Base-by-base conservation (phyloP, 768 basidiomycete species). In the Coprinopsis cinerea region DNA sequence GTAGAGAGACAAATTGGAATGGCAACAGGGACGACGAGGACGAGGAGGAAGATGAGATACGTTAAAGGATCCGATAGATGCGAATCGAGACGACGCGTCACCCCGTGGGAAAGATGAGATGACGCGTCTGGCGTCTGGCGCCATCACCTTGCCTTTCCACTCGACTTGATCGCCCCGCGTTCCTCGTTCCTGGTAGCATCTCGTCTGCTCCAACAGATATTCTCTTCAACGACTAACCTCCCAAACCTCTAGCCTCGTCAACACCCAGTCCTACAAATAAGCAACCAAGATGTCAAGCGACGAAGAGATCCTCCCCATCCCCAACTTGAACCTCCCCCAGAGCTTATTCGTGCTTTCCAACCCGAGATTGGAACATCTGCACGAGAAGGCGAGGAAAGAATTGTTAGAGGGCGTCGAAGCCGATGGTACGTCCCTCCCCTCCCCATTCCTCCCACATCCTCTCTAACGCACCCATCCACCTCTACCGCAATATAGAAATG, bases 321-420 rank as follows among this genome's bases (percentile, higher is more conserved):
- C 93, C 20, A 94, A 96, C 63, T 81, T 93, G 49, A 70, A 75
- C 10, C 76, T 95, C 15, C 77, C 93, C 0, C 87, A 95, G 59
- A 79, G 85, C 60, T 71, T 86, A 11, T 96, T 90, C 59, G 77
- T 79, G 9, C 75, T 97, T 3, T 77, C 81, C 11, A 79, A 78
- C 17, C 74, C 81, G 0, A 68, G 75, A 1, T 75, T 92, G 30
- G 61, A 71, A 0, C 72, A 79, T 42, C 73, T 88, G 2, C 89
- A 92, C 57, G 75, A 81, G 4, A 69, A 79, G 54, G 88, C 92
- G 5, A 73, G 77, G 27, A 71, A 70, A 11, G 71, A 77, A 2
- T 70, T 96, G 35, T 67, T 92, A 52, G 78, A 81, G 24, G 88
- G 83, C 24, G 83, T 97, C 62, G 76, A 85, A 56, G 75, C 79